Percentiles rank a stretch among this genome's conserved stretches.
These are phyloP conservation scores for Francoa sonchifolia DNA, from an alignment of 441 rosid species.

Conservation along the genomic window DNA sequence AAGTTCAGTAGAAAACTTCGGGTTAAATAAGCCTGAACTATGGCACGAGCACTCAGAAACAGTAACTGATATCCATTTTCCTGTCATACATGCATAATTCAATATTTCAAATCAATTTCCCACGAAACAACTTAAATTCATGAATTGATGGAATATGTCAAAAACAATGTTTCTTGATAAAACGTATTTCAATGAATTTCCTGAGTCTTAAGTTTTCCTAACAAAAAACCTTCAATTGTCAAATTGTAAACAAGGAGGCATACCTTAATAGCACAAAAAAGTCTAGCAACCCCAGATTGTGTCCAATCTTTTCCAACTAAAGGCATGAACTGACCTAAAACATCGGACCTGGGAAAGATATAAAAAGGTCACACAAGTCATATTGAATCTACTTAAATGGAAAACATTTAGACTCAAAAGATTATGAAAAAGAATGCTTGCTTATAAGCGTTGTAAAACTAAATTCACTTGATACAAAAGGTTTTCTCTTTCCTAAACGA, in stretches of 20 bases:
- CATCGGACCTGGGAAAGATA: conserved; percentile 63
- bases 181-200: too few relatives aligned
- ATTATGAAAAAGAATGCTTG: too few relatives aligned
- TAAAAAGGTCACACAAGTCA: conserved; percentile 12
- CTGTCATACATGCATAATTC: conserved; percentile 24
- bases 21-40: conserved; percentile 88
- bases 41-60: conserved; percentile 87
- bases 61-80: conserved; percentile 90
- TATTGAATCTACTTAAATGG: neutral
- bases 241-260: conserved; percentile 7
- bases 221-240: conserved; percentile 1
- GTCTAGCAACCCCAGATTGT: conserved; percentile 83
- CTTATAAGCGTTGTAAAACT: too few relatives aligned
- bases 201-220: too few relatives aligned
- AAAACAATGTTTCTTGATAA: neutral
- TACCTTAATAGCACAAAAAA: conserved; percentile 83
- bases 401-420: neutral
- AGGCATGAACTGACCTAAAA: conserved; percentile 93
- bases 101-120: neutral
- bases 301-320: conserved; percentile 94
- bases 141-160: neutral
- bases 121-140: neutral
- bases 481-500: too few relatives aligned
- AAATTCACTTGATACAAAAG: too few relatives aligned
- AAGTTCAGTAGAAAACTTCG: conserved; percentile 65